Evolutionary conservation across 805 yeast genomes (phyloP).

Genomic region (Metschnikowia proteae): DNA sequence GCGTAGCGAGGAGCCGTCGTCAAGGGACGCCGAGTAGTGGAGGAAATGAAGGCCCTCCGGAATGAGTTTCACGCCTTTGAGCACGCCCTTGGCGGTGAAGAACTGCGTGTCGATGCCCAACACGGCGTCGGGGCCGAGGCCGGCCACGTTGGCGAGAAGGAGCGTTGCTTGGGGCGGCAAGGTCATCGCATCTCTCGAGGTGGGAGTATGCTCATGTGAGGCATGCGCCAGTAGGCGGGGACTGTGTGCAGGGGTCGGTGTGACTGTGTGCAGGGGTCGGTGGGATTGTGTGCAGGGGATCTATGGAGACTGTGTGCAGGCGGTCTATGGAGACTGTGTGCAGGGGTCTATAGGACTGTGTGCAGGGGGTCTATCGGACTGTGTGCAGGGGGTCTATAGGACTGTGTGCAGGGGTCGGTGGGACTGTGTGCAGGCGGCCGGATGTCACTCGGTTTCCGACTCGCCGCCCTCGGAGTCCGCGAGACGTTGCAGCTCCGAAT

Average conservation of each 20-base stretch:
- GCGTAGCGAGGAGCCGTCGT: conserved; percentile 24
- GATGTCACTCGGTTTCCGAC: conserved; percentile 22
- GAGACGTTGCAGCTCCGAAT: conserved; percentile 10
- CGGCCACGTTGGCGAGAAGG: conserved; percentile 17
- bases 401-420: background rate
- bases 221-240: background rate
- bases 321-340: too few species aligned
- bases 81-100: conserved; percentile 37
- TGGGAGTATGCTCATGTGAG: background rate
- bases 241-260: background rate
- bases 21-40: conserved; percentile 38
- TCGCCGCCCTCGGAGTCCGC: conserved; percentile 14
- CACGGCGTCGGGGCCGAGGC: conserved; percentile 14
- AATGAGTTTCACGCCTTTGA: conserved; percentile 51
- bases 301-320: background rate
- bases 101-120: conserved; percentile 50
- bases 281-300: background rate
- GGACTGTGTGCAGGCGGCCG: background rate
- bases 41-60: conserved; percentile 52
- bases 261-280: background rate
- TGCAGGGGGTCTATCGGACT: background rate
- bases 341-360: background rate
- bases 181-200: background rate
- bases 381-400: background rate
- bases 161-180: conserved; percentile 25